Evolutionary conservation across 306 rosid genomes (phyloP), one percentile per base, ranked within the genome.

Genomic region (Crotalaria pallida): DNA sequence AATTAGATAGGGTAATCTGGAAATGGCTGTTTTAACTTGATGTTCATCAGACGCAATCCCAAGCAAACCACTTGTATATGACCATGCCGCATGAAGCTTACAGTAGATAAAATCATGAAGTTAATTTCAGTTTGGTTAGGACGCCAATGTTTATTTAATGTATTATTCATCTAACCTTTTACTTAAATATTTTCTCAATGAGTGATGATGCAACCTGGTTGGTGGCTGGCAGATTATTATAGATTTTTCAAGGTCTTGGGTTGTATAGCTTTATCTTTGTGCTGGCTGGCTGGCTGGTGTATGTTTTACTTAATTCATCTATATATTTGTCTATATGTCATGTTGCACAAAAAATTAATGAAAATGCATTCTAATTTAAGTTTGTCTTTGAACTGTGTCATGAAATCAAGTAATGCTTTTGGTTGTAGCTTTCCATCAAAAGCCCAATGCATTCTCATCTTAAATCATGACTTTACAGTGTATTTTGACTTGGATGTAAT

Each of bases 151-250:
- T 40, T 72, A 12, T 56, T 52, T 61, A 63, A 65, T 44, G 43
- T 43, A 7, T 9, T 51, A 11, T 50, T 65, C 15, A 60, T 13
- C 1, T 47, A 51, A 67, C 6, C 21, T 11, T 40, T 40, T 38
- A 33, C 40, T 21, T 2, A 48, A 67, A 8, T 10, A 34, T 17
- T 67, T 48, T 29, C 34, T 76, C 47, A 27, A 18, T 15, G n/a
- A 34, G 48, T 17, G 55, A 52, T 77, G 59, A 61, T 77, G 59
- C 51, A 29, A 71, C 34, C 73, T 31, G 12, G 74, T 38, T 22
- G 51, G 47, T 62, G 55, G 22, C 50, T 16, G 29, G 45, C 45
- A 48, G 71, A 49, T 59, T 60, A 27, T 71, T 56, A 13, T 66
- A 12, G 52, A 7, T 52, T 58, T 65, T 65, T 40, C 65, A 26